A percentile compares a stretch with the other conserved stretches of the same genome.
These are phyloP conservation scores for Pleoardoris graminearum DNA, from an alignment of 2,329 filamentous ascomycete genomes.

Conservation along the genomic window DNA sequence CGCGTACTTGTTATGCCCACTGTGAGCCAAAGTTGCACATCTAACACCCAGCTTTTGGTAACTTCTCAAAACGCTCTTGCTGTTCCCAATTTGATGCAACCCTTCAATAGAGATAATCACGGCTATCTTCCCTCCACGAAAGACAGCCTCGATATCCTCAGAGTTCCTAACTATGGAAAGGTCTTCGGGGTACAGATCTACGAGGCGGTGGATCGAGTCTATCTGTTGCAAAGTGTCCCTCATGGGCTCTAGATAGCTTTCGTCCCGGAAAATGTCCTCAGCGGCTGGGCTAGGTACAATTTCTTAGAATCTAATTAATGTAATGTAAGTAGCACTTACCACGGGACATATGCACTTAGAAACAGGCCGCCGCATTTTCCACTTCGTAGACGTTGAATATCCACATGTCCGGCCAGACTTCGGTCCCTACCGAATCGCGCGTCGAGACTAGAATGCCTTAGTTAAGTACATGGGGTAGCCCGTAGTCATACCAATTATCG, in stretches of 20 bases:
- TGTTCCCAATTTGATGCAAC: slow-evolving; percentile 89
- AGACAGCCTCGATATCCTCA: not conserved
- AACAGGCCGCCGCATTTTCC: not conserved
- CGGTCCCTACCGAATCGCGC: not conserved
- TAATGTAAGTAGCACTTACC: not conserved
- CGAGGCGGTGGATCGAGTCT: not conserved
- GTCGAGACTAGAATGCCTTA: not conserved
- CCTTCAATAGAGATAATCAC: slow-evolving; percentile 51
- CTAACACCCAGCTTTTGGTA: slow-evolving; percentile 78
- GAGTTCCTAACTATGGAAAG: not conserved
- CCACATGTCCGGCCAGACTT: not conserved
- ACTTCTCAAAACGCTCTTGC: slow-evolving; percentile 69
- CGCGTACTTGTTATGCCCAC: slow-evolving; percentile 85
- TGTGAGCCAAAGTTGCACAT: slow-evolving; percentile 86
- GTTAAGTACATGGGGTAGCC: too few species aligned
- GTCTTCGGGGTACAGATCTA: not conserved
- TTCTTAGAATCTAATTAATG: not conserved
- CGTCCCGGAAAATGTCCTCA: not conserved
- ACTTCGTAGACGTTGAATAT: not conserved
- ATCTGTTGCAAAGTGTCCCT: not conserved
- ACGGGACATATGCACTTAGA: not conserved
- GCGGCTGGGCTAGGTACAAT: too few species aligned
- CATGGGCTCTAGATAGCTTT: not conserved
- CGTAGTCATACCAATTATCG: not conserved
- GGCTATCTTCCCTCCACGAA: not conserved